Evolutionary conservation across 306 rosid species (phyloP), one percentile per base, ranked within the genome.

Genomic region (Arachis stenosperma): DNA sequence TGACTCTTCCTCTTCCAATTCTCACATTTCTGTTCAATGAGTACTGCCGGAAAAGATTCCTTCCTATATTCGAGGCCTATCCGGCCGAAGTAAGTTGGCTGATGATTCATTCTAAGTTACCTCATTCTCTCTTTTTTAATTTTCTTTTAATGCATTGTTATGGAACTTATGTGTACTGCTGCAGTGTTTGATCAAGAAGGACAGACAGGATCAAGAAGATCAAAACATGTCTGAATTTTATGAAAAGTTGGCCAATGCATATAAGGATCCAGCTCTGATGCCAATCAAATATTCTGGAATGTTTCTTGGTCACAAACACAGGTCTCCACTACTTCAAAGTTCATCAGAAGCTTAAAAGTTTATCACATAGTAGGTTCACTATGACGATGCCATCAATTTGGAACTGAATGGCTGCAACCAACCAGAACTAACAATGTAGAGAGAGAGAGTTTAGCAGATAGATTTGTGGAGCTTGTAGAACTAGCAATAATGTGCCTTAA

Each of bases 1-100:
- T 84, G 61, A 85, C 17, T 13, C 69, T 88, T 50, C 94, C 96
- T 74, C 98, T 92, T 79, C 92, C 94, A 12, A 58, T 90, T 75
- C 77, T 90, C 78, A 90, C 98, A 17, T 96, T 92, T 81, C 86
- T 92, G 39, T 90, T 92, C 86, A 77, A 90, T 8, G 96, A 80
- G 78, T 88, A 86, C 70, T 86, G 93, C 81, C 88, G 52, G 70
- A 88, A 88, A 74, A 88, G 93, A 11, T 92, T 92, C 76, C 68
- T 86, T 13, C 88, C 98, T 50, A 78, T 90, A 33, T 92, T 89
- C 89, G 29, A 85, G 68, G 74, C 61, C 30, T 90, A 67, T 85
- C 88, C 96, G 51, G 75, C 52, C 0, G 90, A 92, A 89, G 98
- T 92, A 88, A 6, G 78, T 69, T 60, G 27, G 69, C 69, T 54